A percentile compares a stretch with the other conserved stretches of the same genome.
phyloP scores from a whole-genome alignment of 2,329 filamentous ascomycete species.

The Cercospora berteroae region DNA sequence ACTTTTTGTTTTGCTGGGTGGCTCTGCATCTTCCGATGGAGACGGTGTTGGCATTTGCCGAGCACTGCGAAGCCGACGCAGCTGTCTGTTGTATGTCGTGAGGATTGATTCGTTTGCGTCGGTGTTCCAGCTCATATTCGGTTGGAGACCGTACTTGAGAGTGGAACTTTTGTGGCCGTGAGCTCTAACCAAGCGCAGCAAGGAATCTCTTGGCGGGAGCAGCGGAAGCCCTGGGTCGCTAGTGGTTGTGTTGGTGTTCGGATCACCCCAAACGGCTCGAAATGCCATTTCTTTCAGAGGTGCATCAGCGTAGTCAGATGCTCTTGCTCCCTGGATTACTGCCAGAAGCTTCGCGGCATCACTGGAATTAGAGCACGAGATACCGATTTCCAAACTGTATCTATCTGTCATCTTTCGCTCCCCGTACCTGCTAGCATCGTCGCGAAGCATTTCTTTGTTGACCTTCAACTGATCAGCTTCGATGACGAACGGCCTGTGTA shows the following conservation, averaged over 20 bases:
- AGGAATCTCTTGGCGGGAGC: conserved; percentile 21
- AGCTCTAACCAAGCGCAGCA: conserved; percentile 28
- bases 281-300: conserved; percentile 28
- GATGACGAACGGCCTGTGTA: conserved; percentile 30
- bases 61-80: conserved; percentile 4
- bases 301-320: conserved; percentile 1
- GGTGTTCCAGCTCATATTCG: conserved; percentile 32
- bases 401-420: conserved; percentile 24
- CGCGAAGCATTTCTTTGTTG: conserved; percentile 15
- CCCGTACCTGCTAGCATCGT: conserved; percentile 23
- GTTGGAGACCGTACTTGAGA: conserved; percentile 28
- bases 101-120: conserved; percentile 21
- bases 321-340: conserved; percentile 24
- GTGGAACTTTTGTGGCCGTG: conserved; percentile 20
- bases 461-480: conserved; percentile 26
- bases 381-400: conserved; percentile 29
- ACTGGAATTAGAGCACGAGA: conserved; percentile 34
- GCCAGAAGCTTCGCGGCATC: conserved; percentile 34
- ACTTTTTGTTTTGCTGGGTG: background rate
- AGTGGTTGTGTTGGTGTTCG: background rate
- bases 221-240: conserved; percentile 29
- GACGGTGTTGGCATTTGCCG: conserved; percentile 32
- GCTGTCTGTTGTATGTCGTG: conserved; percentile 25
- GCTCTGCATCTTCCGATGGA: conserved; percentile 25
- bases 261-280: conserved; percentile 31